Conservation (phyloP, 768 basidiomycete genomes). For the Suillus subaureus region DNA sequence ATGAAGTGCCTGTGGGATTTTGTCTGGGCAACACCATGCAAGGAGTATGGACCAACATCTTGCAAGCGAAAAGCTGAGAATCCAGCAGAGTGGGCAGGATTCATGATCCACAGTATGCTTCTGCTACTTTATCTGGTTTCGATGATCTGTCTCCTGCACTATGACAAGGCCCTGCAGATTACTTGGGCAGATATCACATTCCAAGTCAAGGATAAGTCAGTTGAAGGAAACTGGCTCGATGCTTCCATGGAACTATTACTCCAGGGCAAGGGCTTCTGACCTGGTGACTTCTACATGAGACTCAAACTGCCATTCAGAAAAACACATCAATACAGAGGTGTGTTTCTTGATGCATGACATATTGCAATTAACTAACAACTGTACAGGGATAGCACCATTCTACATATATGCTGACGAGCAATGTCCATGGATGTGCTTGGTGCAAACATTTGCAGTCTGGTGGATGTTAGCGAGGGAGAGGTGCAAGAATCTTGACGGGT, state of each 20-base stretch:
- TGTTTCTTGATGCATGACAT: too few species aligned
- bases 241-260: background rate
- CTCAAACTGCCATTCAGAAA: conserved; percentile 31
- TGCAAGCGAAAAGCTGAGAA: conserved; percentile 12
- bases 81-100: conserved; percentile 31
- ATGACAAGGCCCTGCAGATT: conserved; percentile 39
- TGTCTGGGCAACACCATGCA: conserved; percentile 24
- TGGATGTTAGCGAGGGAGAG: conserved; percentile 6
- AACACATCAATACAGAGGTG: conserved; percentile 32
- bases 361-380: too few species aligned
- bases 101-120: conserved; percentile 24
- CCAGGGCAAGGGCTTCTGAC: too few species aligned
- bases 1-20: conserved; percentile 27
- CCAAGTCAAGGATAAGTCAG: conserved; percentile 2
- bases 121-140: conserved; percentile 35
- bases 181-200: conserved; percentile 26
- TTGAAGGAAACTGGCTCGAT: background rate
- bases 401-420: conserved; percentile 25
- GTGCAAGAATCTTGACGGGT: conserved; percentile 1
- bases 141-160: conserved; percentile 35
- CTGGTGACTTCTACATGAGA: conserved; percentile 14
- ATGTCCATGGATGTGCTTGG: conserved; percentile 35
- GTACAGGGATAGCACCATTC: conserved; percentile 35
- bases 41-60: conserved; percentile 11
- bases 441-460: conserved; percentile 37